phyloP scores from a whole-genome alignment of 352 stramenopile species.

The Globisporangium viniferum region DNA sequence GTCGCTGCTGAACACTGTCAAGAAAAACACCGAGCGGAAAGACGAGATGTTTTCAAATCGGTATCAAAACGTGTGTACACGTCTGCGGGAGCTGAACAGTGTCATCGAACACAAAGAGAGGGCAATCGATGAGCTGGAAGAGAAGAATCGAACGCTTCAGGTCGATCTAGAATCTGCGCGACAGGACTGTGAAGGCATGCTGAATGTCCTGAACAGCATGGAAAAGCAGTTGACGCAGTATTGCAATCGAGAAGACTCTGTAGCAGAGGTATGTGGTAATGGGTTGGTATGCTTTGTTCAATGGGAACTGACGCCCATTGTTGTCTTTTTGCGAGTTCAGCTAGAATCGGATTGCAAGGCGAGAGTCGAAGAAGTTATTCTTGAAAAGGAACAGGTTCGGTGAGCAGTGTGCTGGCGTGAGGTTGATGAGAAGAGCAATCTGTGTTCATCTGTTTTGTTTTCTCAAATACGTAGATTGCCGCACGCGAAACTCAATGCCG shows the following conservation, averaged over 20 bases:
- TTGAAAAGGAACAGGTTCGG: slow-evolving; percentile 77
- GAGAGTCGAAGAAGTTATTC: slow-evolving; percentile 60
- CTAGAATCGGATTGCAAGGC: slow-evolving; percentile 69
- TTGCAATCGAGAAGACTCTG: slow-evolving; percentile 63
- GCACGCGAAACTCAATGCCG: slow-evolving; percentile 62
- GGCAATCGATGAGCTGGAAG: slow-evolving; percentile 48
- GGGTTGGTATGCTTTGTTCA: neutral
- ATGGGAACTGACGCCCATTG: neutral
- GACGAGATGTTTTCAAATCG: slow-evolving; percentile 50
- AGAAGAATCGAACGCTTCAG: slow-evolving; percentile 32
- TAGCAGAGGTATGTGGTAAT: slow-evolving; percentile 44
- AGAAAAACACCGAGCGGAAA: slow-evolving; percentile 54
- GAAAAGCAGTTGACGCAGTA: slow-evolving; percentile 83
- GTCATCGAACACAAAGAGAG: slow-evolving; percentile 57
- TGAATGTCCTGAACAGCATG: slow-evolving; percentile 80
- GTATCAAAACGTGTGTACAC: slow-evolving; percentile 74
- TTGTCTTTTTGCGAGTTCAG: slow-evolving; percentile 20
- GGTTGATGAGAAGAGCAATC: neutral
- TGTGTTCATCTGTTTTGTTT: neutral
- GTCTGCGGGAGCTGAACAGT: slow-evolving; percentile 58
- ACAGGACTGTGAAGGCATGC: slow-evolving; percentile 80
- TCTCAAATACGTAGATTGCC: slow-evolving; percentile 27
- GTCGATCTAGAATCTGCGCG: slow-evolving; percentile 63
- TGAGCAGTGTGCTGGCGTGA: neutral
- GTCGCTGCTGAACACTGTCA: slow-evolving; percentile 50